Evolutionary conservation across 306 rosid species (phyloP).

Genomic region (Cicer pinnatifidum): DNA sequence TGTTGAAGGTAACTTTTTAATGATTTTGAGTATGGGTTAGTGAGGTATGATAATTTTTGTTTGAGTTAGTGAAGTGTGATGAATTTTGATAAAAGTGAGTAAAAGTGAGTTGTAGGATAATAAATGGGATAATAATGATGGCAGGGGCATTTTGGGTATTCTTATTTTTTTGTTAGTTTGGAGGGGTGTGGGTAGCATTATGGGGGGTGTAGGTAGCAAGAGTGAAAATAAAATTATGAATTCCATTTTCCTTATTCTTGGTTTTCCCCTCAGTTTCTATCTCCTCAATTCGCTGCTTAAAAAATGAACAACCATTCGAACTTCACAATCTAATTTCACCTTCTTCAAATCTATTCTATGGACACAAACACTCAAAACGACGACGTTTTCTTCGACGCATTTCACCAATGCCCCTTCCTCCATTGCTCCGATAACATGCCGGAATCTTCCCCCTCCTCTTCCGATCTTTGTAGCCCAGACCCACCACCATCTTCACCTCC

Average conservation of each 20-base stretch:
- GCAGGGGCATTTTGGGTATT: no score
- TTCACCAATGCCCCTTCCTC: slow-evolving; percentile 49
- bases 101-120: no score
- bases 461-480: slow-evolving; percentile 28
- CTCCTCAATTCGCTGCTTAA: not conserved
- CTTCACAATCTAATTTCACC: slow-evolving; percentile 4
- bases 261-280: not conserved
- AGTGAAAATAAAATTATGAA: slow-evolving; percentile 2
- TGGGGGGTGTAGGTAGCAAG: no score
- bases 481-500: slow-evolving; percentile 33
- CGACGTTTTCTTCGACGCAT: slow-evolving; percentile 60
- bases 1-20: no score
- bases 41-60: no score
- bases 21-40: no score
- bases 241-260: not conserved
- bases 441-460: slow-evolving; percentile 48
- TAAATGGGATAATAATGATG: no score
- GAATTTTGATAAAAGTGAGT: no score
- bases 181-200: no score
- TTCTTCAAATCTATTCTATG: slow-evolving; percentile 45
- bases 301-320: not conserved
- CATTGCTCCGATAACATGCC: slow-evolving; percentile 48
- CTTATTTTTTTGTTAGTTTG: no score
- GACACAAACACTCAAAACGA: slow-evolving; percentile 50
- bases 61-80: no score